A percentile compares a stretch with the other conserved stretches of the same genome.
Conservation (phyloP, 768 basidiomycete genomes). For the Podaxis sp. region DNA sequence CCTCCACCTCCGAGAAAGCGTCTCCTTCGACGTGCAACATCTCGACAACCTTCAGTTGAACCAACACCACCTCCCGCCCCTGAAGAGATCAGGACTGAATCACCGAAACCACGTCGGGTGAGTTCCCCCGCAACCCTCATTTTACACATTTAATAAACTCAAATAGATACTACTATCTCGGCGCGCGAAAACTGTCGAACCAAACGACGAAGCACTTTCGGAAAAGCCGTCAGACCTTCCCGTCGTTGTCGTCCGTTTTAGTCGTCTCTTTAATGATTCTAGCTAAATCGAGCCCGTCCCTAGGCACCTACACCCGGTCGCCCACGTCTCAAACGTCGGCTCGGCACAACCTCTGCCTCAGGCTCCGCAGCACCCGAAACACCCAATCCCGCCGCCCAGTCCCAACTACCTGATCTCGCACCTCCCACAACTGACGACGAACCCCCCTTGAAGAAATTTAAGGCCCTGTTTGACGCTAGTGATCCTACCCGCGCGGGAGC, state of each 20-base stretch:
- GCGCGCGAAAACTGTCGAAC: constrained; percentile 36
- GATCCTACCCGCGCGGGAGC: constrained; percentile 35
- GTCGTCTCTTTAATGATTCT: not conserved
- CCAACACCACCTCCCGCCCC: constrained; percentile 17
- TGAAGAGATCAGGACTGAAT: constrained; percentile 10
- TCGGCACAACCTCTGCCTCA: constrained; percentile 31
- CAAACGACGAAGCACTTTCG: constrained; percentile 19
- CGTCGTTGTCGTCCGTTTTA: constrained; percentile 17
- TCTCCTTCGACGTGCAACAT: constrained; percentile 38
- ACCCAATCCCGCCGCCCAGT: constrained; percentile 1
- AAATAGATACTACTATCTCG: constrained; percentile 32
- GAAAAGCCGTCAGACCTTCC: constrained; percentile 6
- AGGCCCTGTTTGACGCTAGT: constrained; percentile 66
- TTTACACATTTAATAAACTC: not conserved
- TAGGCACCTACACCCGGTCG: constrained; percentile 44
- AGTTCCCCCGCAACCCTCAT: constrained; percentile 1
- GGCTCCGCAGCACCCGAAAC: constrained; percentile 16
- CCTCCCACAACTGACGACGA: constrained; percentile 34
- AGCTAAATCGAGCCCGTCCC: not conserved
- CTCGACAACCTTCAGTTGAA: constrained; percentile 41
- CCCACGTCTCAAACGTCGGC: constrained; percentile 56
- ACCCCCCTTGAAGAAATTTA: constrained; percentile 69
- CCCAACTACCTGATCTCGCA: constrained; percentile 19
- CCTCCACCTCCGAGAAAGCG: constrained; percentile 22
- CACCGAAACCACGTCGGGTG: constrained; percentile 15